Evolutionary conservation across 148 eudicot species (phyloP).

Genomic region (Hydrangea macrophylla): DNA sequence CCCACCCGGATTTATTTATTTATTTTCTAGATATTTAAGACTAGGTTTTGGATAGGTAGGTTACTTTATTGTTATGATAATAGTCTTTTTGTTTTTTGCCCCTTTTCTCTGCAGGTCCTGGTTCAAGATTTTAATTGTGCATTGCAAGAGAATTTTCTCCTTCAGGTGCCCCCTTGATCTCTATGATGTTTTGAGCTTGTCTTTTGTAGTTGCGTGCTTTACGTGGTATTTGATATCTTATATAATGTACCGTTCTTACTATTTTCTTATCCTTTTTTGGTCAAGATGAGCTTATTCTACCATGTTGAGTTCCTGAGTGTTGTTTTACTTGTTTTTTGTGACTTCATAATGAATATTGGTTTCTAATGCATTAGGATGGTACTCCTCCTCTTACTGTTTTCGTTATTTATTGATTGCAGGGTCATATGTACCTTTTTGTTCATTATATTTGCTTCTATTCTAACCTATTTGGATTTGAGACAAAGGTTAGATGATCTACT

Average conservation of each 20-base stretch:
- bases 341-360: not conserved
- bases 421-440: conserved; percentile 94
- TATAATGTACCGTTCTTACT: not conserved
- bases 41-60: too few relatives aligned
- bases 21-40: not conserved
- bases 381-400: conserved; percentile 12
- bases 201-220: not conserved
- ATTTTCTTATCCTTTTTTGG: not conserved
- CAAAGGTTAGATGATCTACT: conserved; percentile 55
- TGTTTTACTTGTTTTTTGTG: not conserved
- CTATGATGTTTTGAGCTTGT: conserved; percentile 1
- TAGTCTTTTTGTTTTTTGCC: conserved; percentile 13
- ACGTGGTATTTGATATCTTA: conserved; percentile 9
- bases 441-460: conserved; percentile 88
- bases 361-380: not conserved
- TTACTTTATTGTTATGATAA: too few relatives aligned
- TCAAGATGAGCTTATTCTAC: not conserved
- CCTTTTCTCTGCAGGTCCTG: conserved; percentile 53
- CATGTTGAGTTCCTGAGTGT: not conserved
- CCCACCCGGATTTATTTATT: not conserved
- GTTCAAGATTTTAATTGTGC: conserved; percentile 96
- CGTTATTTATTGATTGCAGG: conserved; percentile 59
- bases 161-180: conserved; percentile 54
- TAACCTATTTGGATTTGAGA: conserved; percentile 96
- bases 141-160: conserved; percentile 90